Evolutionary conservation across 1,139 yeast genomes (phyloP).

Genomic region (Magnusiomyces magnusii): DNA sequence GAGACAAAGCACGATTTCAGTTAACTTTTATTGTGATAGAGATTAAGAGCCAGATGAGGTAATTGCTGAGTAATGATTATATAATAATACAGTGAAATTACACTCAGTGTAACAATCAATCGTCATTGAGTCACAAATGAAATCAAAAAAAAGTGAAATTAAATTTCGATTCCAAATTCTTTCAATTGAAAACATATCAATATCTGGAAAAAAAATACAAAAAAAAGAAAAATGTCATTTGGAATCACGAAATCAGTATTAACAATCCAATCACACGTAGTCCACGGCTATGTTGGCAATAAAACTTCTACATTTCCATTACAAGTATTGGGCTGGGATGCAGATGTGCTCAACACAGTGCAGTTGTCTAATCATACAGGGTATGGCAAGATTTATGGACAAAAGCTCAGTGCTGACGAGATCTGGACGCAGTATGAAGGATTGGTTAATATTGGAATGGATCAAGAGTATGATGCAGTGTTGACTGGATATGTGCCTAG

Average conservation of each 20-base stretch:
- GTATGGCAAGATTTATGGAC: constrained; percentile 51
- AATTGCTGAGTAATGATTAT: too few relatives aligned
- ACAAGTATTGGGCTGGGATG: constrained; percentile 77
- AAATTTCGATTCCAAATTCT: neutral
- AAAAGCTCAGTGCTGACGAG: constrained; percentile 37
- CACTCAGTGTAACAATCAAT: too few relatives aligned
- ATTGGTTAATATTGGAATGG: constrained; percentile 37
- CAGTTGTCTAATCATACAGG: constrained; percentile 78
- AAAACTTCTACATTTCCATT: constrained; percentile 74
- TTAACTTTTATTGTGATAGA: too few relatives aligned
- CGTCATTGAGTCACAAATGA: neutral
- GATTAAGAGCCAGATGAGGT: too few relatives aligned
- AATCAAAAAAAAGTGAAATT: neutral
- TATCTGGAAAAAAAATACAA: neutral
- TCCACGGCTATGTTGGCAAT: constrained; percentile 83
- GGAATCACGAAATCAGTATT: constrained; percentile 30
- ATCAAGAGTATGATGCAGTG: constrained; percentile 47
- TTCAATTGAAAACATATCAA: neutral
- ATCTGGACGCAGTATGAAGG: constrained; percentile 43
- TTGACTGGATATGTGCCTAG: constrained; percentile 70
- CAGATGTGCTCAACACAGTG: constrained; percentile 71
- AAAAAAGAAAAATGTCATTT: neutral
- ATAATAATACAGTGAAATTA: too few relatives aligned
- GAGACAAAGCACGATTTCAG: too few relatives aligned
- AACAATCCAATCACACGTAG: constrained; percentile 73